Conservation (phyloP, 1,284 basidiomycete genomes). For the Pseudozyma hubeiensis region DNA sequence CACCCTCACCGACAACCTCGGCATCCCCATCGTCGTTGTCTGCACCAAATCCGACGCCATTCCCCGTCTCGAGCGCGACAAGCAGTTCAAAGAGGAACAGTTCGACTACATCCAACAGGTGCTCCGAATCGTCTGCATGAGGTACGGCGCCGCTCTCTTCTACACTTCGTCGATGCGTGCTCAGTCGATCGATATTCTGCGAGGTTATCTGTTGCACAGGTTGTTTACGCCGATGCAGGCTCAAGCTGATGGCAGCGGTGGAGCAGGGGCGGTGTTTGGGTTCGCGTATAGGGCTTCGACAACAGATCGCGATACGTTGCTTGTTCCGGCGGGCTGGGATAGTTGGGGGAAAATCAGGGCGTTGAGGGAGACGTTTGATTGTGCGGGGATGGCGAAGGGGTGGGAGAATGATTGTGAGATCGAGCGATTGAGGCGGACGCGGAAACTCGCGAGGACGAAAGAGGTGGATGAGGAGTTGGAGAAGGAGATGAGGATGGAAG, state of each 20-base stretch:
- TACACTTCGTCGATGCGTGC: conserved; percentile 85
- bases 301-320: conserved; percentile 88
- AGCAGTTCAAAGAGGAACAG: conserved; percentile 79
- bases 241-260: neutral
- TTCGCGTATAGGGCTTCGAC: conserved; percentile 89
- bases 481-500: conserved; percentile 36
- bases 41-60: conserved; percentile 77
- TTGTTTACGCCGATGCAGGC: conserved; percentile 77
- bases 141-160: conserved; percentile 91
- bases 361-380: conserved; percentile 89
- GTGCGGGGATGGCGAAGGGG: conserved; percentile 80
- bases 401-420: conserved; percentile 70
- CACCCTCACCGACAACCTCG: conserved; percentile 71
- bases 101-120: conserved; percentile 96
- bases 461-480: conserved; percentile 48
- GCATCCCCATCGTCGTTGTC: conserved; percentile 87
- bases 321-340: conserved; percentile 96
- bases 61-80: conserved; percentile 67
- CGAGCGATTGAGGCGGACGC: conserved; percentile 35
- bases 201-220: conserved; percentile 87
- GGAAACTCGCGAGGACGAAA: conserved; percentile 25
- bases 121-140: conserved; percentile 87
- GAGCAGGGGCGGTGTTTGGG: conserved; percentile 79
- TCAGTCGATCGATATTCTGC: conserved; percentile 80
- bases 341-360: conserved; percentile 95